Percentiles rank a stretch among this genome's conserved stretches.
Conservation (phyloP, 2,329 filamentous ascomycete species). For the Pestalotiopsis fici region DNA sequence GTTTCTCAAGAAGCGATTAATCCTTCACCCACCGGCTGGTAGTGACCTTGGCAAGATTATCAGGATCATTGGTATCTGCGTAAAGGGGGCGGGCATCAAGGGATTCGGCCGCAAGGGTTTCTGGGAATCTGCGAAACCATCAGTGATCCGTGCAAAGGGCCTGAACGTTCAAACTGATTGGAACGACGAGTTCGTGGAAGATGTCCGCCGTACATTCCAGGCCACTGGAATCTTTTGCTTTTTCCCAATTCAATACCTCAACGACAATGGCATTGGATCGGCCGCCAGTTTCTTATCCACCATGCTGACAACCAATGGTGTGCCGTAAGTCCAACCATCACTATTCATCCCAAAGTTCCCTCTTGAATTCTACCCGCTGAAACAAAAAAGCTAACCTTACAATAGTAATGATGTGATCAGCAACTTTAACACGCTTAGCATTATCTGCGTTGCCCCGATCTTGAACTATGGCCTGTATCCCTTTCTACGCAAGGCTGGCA, state of each 20-base stretch:
- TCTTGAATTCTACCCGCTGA: neutral
- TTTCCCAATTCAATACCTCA: slow-evolving; percentile 45
- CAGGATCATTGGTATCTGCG: slow-evolving; percentile 37
- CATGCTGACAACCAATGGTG: slow-evolving; percentile 48
- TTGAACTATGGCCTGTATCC: slow-evolving; percentile 51
- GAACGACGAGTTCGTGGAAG: slow-evolving; percentile 70
- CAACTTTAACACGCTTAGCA: slow-evolving; percentile 52
- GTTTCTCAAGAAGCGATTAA: slow-evolving; percentile 41
- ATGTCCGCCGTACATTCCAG: slow-evolving; percentile 60
- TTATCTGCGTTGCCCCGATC: slow-evolving; percentile 47
- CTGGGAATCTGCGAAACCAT: slow-evolving; percentile 63
- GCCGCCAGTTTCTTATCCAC: slow-evolving; percentile 49
- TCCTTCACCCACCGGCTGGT: slow-evolving; percentile 45
- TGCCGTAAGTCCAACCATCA: slow-evolving; percentile 27
- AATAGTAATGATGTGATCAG: slow-evolving; percentile 43
- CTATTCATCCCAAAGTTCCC: neutral
- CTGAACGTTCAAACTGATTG: slow-evolving; percentile 42
- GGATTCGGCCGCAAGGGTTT: slow-evolving; percentile 46
- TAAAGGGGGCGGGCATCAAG: slow-evolving; percentile 39
- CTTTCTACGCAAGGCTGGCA: slow-evolving; percentile 36
- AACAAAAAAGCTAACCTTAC: neutral
- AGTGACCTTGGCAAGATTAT: slow-evolving; percentile 46
- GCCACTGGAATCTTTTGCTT: slow-evolving; percentile 63
- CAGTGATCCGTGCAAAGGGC: slow-evolving; percentile 44
- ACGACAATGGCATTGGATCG: slow-evolving; percentile 51